Evolutionary conservation across 2,329 filamentous ascomycete species (phyloP), one percentile per base, ranked within the genome.

Genomic region (Elsinoe arachidis): DNA sequence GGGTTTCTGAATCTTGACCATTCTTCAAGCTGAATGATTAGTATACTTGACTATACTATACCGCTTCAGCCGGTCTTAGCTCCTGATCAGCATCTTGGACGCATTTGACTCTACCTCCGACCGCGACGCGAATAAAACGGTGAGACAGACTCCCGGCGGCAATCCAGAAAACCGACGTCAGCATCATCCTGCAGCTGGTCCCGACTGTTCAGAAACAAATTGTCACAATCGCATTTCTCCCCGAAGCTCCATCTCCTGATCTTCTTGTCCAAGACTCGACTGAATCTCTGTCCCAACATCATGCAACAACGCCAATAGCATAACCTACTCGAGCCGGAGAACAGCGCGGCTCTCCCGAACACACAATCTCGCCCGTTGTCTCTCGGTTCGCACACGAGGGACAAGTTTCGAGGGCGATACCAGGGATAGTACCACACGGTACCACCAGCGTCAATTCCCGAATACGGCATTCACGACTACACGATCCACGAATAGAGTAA

Each of bases 101-200:
- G 19, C 26, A 39, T 23, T 53, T 53, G 49, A 38, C 35, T 53
- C 49, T n/a, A 53, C 33, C 34, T 53, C 49, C 49, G 9, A 53
- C 49, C 49, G 49, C 35, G 49, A 37, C 33, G 49, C 49, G 49
- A 35, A 19, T 35, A 53, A 39, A 53, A 53, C 49, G 49, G 49
- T 53, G 49, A 53, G 34, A 53, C 49, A 39, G 33, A 21, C 33
- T 34, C 17, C 49, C 19, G 19, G 49, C 49, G 38, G 38, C 37
- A 53, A 53, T 53, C 34, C 38, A 30, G 26, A 30, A 21, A 53
- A 17, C 34, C 49, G 33, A 39, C 49, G 34, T 39, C 17, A 39
- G 34, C 49, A 53, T 53, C 49, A 53, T 53, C 49, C 33, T 35
- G 49, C 33, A 26, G 49, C 49, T 35, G 49, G 26, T 11, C 26